Percentiles rank a stretch among this genome's conserved stretches.
Conservation (phyloP, 805 yeast species). For the Yarrowia yakushimensis region DNA sequence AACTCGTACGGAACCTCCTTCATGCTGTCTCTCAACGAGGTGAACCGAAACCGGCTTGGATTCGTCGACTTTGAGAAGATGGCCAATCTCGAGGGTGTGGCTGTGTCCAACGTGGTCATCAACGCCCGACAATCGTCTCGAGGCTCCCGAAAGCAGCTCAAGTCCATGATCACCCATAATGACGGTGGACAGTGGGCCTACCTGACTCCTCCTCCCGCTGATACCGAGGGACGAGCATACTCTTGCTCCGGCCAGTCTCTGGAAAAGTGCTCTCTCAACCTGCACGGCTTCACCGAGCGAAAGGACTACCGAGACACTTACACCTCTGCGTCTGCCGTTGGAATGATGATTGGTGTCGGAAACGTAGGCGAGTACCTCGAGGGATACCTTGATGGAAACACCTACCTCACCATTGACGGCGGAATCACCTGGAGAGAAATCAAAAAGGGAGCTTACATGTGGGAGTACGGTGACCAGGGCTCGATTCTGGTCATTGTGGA, state of each 20-base stretch:
- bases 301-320: constrained; percentile 77
- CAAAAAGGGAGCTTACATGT: constrained; percentile 67
- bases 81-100: constrained; percentile 79
- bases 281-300: constrained; percentile 90
- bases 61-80: constrained; percentile 86
- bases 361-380: constrained; percentile 69
- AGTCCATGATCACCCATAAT: constrained; percentile 74
- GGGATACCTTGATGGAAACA: constrained; percentile 51
- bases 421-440: constrained; percentile 86
- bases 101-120: constrained; percentile 65
- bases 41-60: constrained; percentile 69
- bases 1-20: constrained; percentile 90
- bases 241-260: constrained; percentile 49
- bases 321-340: constrained; percentile 86
- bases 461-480: constrained; percentile 98
- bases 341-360: constrained; percentile 88
- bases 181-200: constrained; percentile 88
- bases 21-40: constrained; percentile 61
- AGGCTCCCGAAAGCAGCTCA: constrained; percentile 54
- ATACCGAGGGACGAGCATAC: constrained; percentile 57
- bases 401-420: constrained; percentile 84
- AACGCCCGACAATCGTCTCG: constrained; percentile 48
- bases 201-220: constrained; percentile 63
- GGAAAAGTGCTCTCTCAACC: constrained; percentile 69
- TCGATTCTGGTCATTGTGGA: constrained; percentile 73